phyloP scores from a whole-genome alignment of 305 asterid species.

The Solanum hybrid region DNA sequence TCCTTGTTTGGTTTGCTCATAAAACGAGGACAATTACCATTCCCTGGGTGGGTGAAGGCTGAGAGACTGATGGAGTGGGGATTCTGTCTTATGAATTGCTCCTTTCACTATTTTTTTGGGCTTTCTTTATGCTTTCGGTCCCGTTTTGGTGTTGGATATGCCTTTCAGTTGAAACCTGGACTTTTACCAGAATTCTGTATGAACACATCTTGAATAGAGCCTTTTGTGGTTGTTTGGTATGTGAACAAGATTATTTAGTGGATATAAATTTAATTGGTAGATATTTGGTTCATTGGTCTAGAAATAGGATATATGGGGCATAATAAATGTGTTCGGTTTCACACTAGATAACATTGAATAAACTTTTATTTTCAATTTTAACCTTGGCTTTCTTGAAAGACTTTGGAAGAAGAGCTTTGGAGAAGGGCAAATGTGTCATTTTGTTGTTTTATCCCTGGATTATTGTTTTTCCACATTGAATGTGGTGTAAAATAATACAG shows the following conservation, averaged over 20 bases:
- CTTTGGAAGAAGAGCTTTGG: not conserved
- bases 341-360: not conserved
- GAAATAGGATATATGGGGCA: not conserved
- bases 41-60: not conserved
- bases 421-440: not conserved
- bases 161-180: not conserved
- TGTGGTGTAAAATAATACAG: not conserved
- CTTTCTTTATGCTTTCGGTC: not conserved
- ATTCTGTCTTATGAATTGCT: not conserved
- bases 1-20: not conserved
- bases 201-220: not conserved
- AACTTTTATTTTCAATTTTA: not conserved
- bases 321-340: not conserved
- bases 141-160: not conserved
- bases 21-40: not conserved
- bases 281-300: not conserved
- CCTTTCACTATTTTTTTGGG: not conserved
- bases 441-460: not conserved
- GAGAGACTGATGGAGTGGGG: not conserved
- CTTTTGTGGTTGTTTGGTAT: not conserved
- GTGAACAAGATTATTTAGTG: not conserved
- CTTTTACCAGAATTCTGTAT: not conserved
- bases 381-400: not conserved
- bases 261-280: not conserved
- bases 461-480: not conserved